Evolutionary conservation across 352 stramenopile genomes (phyloP), one percentile per base, ranked within the genome.

Genomic region (Vaucheria bursata): DNA sequence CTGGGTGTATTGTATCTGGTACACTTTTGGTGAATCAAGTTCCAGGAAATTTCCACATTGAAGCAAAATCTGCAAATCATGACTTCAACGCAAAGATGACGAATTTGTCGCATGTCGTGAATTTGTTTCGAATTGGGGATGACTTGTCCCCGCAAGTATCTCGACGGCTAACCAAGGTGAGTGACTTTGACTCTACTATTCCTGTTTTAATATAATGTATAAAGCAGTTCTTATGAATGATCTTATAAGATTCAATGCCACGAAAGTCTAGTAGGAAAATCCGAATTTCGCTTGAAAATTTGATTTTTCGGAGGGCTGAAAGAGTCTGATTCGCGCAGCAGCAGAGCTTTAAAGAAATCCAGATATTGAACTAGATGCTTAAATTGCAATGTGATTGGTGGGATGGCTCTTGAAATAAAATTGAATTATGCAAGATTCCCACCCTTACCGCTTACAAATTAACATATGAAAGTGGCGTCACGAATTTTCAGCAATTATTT

Each of bases 21-120:
- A 80, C 90, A 79, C 80, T 93, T 31, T 88, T 91, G 25, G 88
- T 93, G 6, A 93, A 93, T 84, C 87, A 93, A 40, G 94, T 98
- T 40, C 94, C 94, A 0, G 94, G 94, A 59, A 98, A 98, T 83
- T 98, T 98, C 86, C 94, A 98, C 87, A 91, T 98, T 79, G 89
- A 93, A 85, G 88, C 89, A 12, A 87, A 88, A 50, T 90, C 86
- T 18, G 88, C 90, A 53, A 89, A 87, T 73, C 93, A 98, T 85
- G 90, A 97, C 85, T 83, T 95, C 8, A 70, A 83, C 50, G 78
- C 71, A 73, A 66, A 71, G 18, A 79, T 79, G 95, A 92, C 89
- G 37, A 98, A 98, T 83, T 87, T 97, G 37, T 94, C 90, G 37
- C 95, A 98, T 87, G 88, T 92, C 38, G 93, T 98, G 33, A 93